Base-by-base conservation (phyloP, 2,329 filamentous ascomycete genomes). In the Acephala macrosclerotiorum region DNA sequence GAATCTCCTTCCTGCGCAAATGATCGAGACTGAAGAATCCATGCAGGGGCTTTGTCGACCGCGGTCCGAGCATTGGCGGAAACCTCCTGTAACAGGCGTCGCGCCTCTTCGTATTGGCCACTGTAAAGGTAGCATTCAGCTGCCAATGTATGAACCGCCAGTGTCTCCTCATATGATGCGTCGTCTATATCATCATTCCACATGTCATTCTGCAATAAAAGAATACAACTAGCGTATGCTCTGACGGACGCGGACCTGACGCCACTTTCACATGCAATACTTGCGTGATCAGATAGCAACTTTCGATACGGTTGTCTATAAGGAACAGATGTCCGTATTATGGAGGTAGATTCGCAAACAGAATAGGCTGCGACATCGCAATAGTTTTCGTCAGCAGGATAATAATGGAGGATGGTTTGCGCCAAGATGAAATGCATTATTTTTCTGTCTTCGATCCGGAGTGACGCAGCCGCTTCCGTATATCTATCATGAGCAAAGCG, bases 361-460 rank as follows among this genome's bases (percentile, higher is more conserved):
- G 97, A 94, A 5, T 89, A 87, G 20, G 93, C 92, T 66, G 91
- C 89, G 66, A 87, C 89, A 74, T 96, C 93, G 8, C 89, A 84
- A 29, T 85, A 84, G 55, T 84, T 84, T 0, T 86, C 82, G 66
- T 94, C 89, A 29, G 85, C 78, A 4, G 81, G 74, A 66, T 85
- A 87, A 72, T 94, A 89, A 71, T 91, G 91, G 77, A 94, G 87
- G 71, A 97, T 86, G 0, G 90, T 90, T 74, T 92, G 90, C 0
- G 92, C 91, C 72, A 97, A 92, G 57, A 94, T 87, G 72, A 94
- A 97, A 77, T 97, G 93, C 94, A 97, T 97, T 71, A 91, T 90
- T 22, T 85, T 82, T 33, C 86, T 81, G 64, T 91, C 88, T 73
- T 87, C 89, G 75, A 94, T 89, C 67, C 9, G 49, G 29, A 97